Conservation (phyloP, 345 rosid species). For the Rhodamnia rubescens region DNA sequence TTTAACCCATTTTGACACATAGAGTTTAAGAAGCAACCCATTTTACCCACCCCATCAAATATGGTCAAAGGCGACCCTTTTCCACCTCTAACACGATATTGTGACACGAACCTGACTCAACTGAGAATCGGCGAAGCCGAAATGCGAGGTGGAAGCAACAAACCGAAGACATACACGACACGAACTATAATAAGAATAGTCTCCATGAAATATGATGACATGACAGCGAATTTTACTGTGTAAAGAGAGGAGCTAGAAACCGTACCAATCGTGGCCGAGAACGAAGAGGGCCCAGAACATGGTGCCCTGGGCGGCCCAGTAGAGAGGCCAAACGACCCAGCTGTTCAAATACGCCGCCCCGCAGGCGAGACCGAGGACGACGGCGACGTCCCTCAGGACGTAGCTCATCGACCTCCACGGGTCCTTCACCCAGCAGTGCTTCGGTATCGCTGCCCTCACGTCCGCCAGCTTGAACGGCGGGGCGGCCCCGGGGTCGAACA, state of each 20-base stretch:
- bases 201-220: not conserved
- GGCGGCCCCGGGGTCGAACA: constrained; percentile 28
- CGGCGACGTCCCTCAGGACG: constrained; percentile 66
- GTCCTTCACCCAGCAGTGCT: constrained; percentile 86
- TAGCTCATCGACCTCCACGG: constrained; percentile 79
- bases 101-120: not conserved
- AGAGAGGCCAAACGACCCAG: constrained; percentile 87
- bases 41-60: too few relatives aligned
- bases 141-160: not conserved
- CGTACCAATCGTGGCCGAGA: constrained; percentile 92
- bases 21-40: too few relatives aligned
- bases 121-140: not conserved
- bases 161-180: not conserved
- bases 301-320: constrained; percentile 88
- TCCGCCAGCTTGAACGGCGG: constrained; percentile 75
- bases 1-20: too few relatives aligned
- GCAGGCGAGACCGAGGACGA: constrained; percentile 67
- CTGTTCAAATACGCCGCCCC: constrained; percentile 53
- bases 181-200: not conserved
- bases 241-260: constrained; percentile 21
- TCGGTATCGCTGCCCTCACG: constrained; percentile 71
- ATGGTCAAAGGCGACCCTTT: too few relatives aligned
- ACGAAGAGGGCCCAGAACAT: constrained; percentile 99
- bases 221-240: not conserved
- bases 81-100: too few relatives aligned